Percentiles rank a stretch among this genome's conserved stretches.
Conservation (phyloP, 2,329 filamentous ascomycete genomes). For the Cladosporium sp. region DNA sequence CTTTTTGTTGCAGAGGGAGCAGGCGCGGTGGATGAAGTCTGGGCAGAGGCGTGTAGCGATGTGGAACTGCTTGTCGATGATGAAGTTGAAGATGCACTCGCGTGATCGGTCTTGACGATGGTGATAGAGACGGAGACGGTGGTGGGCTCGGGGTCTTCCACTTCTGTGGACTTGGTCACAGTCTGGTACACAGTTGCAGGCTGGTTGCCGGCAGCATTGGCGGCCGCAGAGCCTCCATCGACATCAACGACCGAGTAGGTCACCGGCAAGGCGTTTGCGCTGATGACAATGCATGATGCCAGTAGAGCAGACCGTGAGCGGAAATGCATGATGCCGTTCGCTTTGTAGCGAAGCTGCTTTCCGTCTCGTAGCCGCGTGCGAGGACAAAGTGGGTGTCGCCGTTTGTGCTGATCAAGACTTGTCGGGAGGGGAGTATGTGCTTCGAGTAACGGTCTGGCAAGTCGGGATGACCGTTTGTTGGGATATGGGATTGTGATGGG, state of each 20-base stretch:
- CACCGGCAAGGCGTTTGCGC: conserved; percentile 1
- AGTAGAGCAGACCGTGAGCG: conserved; percentile 4
- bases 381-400: not conserved
- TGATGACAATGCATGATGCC: conserved; percentile 6
- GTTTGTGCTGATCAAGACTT: not conserved
- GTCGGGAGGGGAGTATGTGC: not conserved
- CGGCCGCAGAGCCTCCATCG: conserved; percentile 5
- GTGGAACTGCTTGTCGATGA: not conserved
- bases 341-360: not conserved
- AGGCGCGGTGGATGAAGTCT: not conserved
- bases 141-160: not conserved
- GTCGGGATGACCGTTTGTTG: not conserved
- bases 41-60: not conserved
- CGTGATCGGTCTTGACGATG: not conserved
- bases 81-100: not conserved
- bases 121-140: conserved; percentile 3
- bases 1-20: not conserved
- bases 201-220: not conserved
- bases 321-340: conserved; percentile 3
- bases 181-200: conserved; percentile 9
- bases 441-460: no score
- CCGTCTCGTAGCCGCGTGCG: not conserved
- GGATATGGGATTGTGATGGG: not conserved
- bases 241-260: conserved; percentile 13
- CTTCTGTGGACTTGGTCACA: conserved; percentile 8